Evolutionary conservation across 2,329 filamentous ascomycete species (phyloP).

Genomic region (Aureobasidium vineae): DNA sequence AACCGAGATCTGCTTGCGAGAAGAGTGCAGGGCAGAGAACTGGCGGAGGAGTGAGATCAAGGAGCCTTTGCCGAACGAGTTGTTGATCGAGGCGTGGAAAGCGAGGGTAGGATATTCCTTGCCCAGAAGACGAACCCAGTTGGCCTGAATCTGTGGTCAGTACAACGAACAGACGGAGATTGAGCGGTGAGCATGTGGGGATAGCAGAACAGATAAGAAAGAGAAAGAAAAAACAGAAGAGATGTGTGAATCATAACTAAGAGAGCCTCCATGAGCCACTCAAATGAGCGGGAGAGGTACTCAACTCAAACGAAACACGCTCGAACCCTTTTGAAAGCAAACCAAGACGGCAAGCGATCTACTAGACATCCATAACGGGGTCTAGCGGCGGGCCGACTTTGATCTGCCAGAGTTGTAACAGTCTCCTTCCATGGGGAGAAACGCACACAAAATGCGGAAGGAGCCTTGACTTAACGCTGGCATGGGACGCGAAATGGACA

Average conservation of each 20-base stretch:
- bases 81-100: constrained; percentile 92
- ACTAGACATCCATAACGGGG: constrained; percentile 61
- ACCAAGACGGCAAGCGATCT: constrained; percentile 87
- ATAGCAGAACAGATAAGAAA: constrained; percentile 25
- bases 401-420: constrained; percentile 99
- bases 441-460: constrained; percentile 58
- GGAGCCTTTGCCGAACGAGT: constrained; percentile 94
- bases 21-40: constrained; percentile 84
- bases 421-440: constrained; percentile 71
- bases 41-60: constrained; percentile 89
- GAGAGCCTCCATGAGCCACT: constrained; percentile 74
- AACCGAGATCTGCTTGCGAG: constrained; percentile 91
- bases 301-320: constrained; percentile 98
- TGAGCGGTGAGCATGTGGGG: neutral
- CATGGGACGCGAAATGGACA: constrained; percentile 42
- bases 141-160: constrained; percentile 61
- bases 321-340: constrained; percentile 68
- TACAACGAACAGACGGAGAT: neutral
- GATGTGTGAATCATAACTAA: constrained; percentile 99
- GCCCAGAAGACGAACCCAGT: constrained; percentile 85
- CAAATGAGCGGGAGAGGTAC: constrained; percentile 64
- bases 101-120: constrained; percentile 92
- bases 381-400: constrained; percentile 69
- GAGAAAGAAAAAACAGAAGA: constrained; percentile 23
- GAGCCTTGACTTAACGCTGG: constrained; percentile 92